Evolutionary conservation across 1,139 yeast species (phyloP).

Genomic region (Candida sp.): DNA sequence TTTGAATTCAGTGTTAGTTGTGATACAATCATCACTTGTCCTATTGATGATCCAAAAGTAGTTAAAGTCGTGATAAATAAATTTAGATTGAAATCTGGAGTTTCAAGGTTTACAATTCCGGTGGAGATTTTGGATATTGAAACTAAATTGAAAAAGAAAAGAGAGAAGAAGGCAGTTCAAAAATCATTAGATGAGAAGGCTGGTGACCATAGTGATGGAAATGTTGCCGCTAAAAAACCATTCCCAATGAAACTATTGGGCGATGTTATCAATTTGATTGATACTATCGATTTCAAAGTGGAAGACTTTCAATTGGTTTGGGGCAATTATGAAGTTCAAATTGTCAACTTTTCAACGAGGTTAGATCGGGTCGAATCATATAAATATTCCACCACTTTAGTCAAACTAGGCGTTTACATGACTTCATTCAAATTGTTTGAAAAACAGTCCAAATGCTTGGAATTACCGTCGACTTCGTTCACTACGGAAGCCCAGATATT

Average conservation of each 20-base stretch:
- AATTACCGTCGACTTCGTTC: conserved; percentile 34
- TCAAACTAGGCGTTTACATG: conserved; percentile 11
- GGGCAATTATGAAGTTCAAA: not conserved
- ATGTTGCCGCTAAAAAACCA: not conserved
- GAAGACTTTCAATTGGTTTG: conserved; percentile 1
- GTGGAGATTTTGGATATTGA: conserved; percentile 15
- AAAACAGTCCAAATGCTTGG: conserved; percentile 27
- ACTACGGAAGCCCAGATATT: conserved; percentile 14
- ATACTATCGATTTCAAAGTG: not conserved
- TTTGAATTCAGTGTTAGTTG: conserved; percentile 25
- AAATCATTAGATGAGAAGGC: not conserved
- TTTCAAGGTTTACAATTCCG: conserved; percentile 25
- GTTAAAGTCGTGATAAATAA: conserved; percentile 12
- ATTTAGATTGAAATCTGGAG: conserved; percentile 16
- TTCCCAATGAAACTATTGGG: not conserved
- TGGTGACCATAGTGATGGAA: no score
- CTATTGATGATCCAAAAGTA: conserved; percentile 10
- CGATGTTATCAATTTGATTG: not conserved
- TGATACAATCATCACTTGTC: conserved; percentile 22
- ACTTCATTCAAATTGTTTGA: conserved; percentile 30
- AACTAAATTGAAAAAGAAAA: not conserved
- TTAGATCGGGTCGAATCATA: not conserved
- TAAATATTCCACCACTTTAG: not conserved
- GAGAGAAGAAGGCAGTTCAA: not conserved
- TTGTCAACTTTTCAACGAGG: not conserved